Evolutionary conservation across 352 stramenopile species (phyloP), one percentile per base, ranked within the genome.

Genomic region (Globisporangium megalacanthum): DNA sequence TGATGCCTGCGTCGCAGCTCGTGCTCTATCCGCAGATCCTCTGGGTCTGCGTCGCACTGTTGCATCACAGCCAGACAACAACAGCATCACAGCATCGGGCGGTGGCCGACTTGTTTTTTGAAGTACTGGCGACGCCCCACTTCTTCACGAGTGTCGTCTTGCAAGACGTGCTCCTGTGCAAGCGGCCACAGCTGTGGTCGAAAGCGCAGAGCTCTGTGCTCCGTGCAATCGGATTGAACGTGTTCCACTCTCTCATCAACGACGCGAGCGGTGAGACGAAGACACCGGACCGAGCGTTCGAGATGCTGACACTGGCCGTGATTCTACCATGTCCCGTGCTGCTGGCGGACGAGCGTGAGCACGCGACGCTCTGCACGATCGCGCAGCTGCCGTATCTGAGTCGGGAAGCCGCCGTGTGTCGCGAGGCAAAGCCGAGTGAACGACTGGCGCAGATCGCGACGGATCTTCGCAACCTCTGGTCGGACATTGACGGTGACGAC

Each of bases 11-110:
- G 2, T 45, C 68, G 9, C 77, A 78, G 62, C 61, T 92, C 4
- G 70, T 71, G 47, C 42, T 94, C n/a, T 94, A 86, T 36, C 81
- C 81, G 1, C 83, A 92, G 62, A 65, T 94, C 6, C 58, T 89
- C 20, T 94, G 81, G 83, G 78, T 89, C 0, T 70, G 72, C 9
- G 66, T 89, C 11, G 77, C 81, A 14, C 55, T 94, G n/a, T 62
- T 94, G 22, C 87, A 83, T 45, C 72, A 92, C 53, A 66, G 63
- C 49, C 64, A 62, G 57, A 39, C 60, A 57, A 47, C 60, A 57
- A 47, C 13, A 36, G 10, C 37, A 4, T 50, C 52, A 10, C 66
- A 79, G 13, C 62, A 77, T 10, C 33, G 61, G 1, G 41, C 62
- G 31, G 64, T 73, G 5, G 50, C 85, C 41, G 58, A 72, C n/a